Base-by-base conservation (phyloP, 106 monocot genomes). In the Xerophyta viscosa region DNA sequence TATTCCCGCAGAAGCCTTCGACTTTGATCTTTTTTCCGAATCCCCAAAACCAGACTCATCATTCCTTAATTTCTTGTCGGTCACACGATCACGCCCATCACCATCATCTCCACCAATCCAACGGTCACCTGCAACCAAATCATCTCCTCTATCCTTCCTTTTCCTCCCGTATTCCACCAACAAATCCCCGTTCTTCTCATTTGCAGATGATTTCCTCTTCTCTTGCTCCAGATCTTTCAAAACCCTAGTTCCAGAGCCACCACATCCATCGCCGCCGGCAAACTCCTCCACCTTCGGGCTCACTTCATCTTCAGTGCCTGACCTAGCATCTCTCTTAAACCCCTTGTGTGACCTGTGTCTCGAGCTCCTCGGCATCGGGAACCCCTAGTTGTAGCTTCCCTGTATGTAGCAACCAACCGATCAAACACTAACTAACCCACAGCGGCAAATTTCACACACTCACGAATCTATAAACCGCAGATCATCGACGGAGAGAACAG, bases 341-440 rank as follows among this genome's bases (percentile, higher is more conserved):
- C 65, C 64, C 50, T 70, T 54, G 43, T 80, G 74, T 1, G 66
- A 66, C 56, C 68, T 77, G 57, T 82, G 82, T n/a, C 82, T 67
- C 14, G 77, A 82, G 33, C 76, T 82, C 36, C 82, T 67, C 21
- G 82, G 72, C 82, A 82, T 82, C 58, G n/a, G n/a, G n/a, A n/a
- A n/a, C n/a, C 39, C 39, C 39, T 39, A 39, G 39, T 15, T 39
- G n/a, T n/a, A n/a, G n/a, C n/a, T n/a, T n/a, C n/a, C n/a, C n/a
- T n/a, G n/a, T n/a, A n/a, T n/a, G n/a, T n/a, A n/a, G n/a, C n/a
- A n/a, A n/a, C n/a, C n/a, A n/a, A n/a, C n/a, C n/a, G n/a, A n/a
- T n/a, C n/a, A n/a, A n/a, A n/a, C n/a, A n/a, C n/a, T n/a, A n/a
- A n/a, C n/a, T n/a, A n/a, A n/a, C n/a, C n/a, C n/a, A n/a, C n/a